Base-by-base conservation (phyloP, 345 rosid species). In the Eutrema heterophyllum region DNA sequence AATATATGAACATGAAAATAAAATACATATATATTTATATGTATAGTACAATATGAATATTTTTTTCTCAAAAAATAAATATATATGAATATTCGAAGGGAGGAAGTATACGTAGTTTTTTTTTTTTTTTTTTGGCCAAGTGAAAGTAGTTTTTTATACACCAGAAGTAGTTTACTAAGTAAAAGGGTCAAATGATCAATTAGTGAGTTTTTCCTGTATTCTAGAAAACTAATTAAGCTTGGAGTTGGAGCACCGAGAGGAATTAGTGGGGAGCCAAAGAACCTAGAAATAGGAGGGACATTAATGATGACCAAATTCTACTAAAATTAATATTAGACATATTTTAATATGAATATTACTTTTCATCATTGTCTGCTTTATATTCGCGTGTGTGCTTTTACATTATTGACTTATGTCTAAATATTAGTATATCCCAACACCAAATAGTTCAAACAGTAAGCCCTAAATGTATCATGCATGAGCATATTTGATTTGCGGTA, bases 321-420 rank as follows among this genome's bases (percentile, higher is more conserved):
- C 9, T 73, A 68, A 64, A 36, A 21, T 21, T 33, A 33, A 2
- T 36, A 56, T 7, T 64, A 73, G 40, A 26, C 13, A 73, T 16
- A 36, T 36, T 57, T 57, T 26, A 45, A 5, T 39, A 74, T 39
- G 43, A 35, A 49, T 45, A 30, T 49, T 49, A 43, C 44, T 51
- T 74, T 58, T 73, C 78, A 65, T 65, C 72, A 65, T 74, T 66
- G 60, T 39, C 36, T 56, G 66, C 66, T 49, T 65, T 56, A 46
- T 21, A 58, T 60, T 67, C 63, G 54, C 79, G 68, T 68, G 73
- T 75, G 63, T 33, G 61, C 55, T 68, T 74, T 60, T 58, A 67
- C 63, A 66, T 41, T 61, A 60, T 68, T 52, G 69, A 67, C 63
- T 41, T 41, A 21, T 51, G 46, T 38, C 60, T 35, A 16, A 50